Conservation (phyloP, 306 rosid genomes). For the Senna siamea region DNA sequence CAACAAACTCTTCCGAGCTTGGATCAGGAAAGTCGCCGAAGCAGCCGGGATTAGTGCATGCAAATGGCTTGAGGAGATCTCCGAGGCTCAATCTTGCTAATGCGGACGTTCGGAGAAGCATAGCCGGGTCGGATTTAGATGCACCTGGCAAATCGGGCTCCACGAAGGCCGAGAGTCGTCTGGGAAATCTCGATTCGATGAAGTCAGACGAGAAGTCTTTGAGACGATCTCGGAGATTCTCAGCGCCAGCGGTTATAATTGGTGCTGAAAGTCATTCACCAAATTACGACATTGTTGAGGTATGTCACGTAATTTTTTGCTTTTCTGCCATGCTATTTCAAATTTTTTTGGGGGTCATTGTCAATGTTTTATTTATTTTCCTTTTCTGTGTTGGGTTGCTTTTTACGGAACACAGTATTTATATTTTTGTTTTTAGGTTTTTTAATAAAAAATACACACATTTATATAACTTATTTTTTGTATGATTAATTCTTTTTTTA, state of each 20-base stretch:
- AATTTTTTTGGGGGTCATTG: background rate
- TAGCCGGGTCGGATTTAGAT: background rate
- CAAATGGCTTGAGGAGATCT: slow-evolving; percentile 43
- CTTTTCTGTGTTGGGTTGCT: background rate
- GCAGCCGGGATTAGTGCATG: background rate
- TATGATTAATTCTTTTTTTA: no score
- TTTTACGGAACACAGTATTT: no score
- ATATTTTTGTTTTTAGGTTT: no score
- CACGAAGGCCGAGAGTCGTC: slow-evolving; percentile 14
- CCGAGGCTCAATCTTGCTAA: slow-evolving; percentile 26
- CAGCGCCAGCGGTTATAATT: background rate
- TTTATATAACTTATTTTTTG: no score
- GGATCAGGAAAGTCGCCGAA: background rate
- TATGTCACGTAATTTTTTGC: slow-evolving; percentile 4
- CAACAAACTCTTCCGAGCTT: background rate
- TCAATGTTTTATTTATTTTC: background rate
- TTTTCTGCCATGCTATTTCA: background rate
- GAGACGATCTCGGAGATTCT: slow-evolving; percentile 46
- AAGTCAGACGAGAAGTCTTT: background rate
- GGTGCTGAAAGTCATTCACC: background rate
- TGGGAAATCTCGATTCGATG: slow-evolving; percentile 2
- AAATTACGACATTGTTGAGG: slow-evolving; percentile 34
- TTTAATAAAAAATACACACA: no score
- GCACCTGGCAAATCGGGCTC: background rate
- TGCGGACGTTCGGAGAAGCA: background rate